Conservation (phyloP, 2,329 filamentous ascomycete genomes). For the Purpureocillium takamizusanense region DNA sequence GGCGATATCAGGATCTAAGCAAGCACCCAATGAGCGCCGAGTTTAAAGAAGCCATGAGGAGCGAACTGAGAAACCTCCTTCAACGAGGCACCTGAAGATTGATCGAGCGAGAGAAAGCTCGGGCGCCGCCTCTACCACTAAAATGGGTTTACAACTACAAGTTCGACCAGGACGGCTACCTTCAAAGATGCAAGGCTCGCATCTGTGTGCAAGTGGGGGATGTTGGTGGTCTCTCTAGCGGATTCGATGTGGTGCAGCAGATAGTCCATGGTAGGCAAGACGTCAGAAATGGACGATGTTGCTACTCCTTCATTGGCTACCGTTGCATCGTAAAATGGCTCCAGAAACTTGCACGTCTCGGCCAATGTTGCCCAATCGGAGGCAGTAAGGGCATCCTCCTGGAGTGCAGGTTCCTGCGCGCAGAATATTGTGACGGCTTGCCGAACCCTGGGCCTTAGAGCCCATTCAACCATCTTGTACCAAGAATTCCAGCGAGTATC, state of each 20-base stretch:
- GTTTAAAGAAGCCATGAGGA: neutral
- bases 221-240: neutral
- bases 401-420: slow-evolving; percentile 1
- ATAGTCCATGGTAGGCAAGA: slow-evolving; percentile 5
- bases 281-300: slow-evolving; percentile 1
- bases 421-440: neutral
- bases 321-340: slow-evolving; percentile 4
- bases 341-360: slow-evolving; percentile 2
- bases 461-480: neutral
- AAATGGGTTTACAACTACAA: slow-evolving; percentile 6
- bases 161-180: slow-evolving; percentile 1
- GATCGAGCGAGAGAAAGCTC: neutral
- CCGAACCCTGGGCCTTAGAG: too few relatives aligned
- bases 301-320: slow-evolving; percentile 2
- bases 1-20: neutral
- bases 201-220: slow-evolving; percentile 5
- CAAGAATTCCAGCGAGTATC: slow-evolving; percentile 1
- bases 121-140: neutral
- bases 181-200: slow-evolving; percentile 1
- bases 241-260: slow-evolving; percentile 4
- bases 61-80: neutral
- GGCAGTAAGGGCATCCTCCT: slow-evolving; percentile 1
- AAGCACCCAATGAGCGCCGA: neutral
- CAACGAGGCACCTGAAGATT: neutral
- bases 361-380: slow-evolving; percentile 2